These are phyloP conservation scores for Colletotrichum shisoi DNA, from an alignment of 2,329 filamentous ascomycete genomes.

Conservation along the genomic window DNA sequence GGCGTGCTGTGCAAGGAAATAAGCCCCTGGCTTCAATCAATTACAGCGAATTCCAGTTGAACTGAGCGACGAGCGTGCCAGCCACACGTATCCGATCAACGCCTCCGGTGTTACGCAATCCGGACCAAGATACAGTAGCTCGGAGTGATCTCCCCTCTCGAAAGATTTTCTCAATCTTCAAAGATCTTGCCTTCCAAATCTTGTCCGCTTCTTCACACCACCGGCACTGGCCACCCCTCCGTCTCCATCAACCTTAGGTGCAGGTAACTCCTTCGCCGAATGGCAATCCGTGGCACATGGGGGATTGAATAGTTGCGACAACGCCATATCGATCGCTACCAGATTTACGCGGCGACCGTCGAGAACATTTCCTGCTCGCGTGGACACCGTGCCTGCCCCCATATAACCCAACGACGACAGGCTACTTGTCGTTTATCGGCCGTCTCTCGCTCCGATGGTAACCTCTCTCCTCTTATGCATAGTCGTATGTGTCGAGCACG, in stretches of 20 bases:
- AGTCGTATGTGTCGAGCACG: too few species aligned
- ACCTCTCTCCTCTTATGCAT: neutral
- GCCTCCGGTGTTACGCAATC: neutral
- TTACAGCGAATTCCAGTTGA: constrained; percentile 11
- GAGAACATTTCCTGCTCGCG: neutral
- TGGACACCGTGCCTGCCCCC: neutral
- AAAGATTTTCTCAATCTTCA: neutral
- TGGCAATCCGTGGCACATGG: neutral
- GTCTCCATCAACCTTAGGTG: neutral
- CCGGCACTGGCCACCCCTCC: neutral
- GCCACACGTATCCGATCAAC: constrained; percentile 11
- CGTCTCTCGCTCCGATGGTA: constrained; percentile 6
- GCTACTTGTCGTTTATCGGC: neutral
- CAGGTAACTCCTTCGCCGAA: neutral
- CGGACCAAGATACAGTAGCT: neutral
- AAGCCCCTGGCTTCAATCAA: neutral
- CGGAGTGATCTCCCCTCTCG: neutral
- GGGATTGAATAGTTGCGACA: neutral
- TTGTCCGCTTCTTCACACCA: neutral
- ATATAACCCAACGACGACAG: neutral
- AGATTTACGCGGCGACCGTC: neutral
- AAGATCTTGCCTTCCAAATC: neutral
- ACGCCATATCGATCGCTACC: neutral
- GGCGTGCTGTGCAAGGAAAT: neutral
- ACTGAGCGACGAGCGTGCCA: neutral